These are phyloP conservation scores for Ogataea hybrid DNA, from an alignment of 1,139 yeast genomes.

Conservation along the genomic window DNA sequence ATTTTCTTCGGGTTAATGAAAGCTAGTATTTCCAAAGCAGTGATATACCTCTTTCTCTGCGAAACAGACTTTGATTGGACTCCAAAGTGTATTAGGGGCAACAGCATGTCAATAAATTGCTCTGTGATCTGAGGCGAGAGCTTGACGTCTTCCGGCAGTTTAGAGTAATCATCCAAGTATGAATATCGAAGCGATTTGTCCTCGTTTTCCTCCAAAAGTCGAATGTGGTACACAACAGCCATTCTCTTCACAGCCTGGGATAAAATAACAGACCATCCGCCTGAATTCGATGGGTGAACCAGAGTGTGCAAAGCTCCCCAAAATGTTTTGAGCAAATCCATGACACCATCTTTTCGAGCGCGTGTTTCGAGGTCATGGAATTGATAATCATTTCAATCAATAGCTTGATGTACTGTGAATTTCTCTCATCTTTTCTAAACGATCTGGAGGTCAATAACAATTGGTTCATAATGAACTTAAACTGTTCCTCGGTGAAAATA, in stretches of 20 bases:
- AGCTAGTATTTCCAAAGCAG: conserved; percentile 62
- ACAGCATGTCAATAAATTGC: conserved; percentile 53
- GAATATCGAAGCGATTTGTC: conserved; percentile 28
- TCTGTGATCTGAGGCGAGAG: conserved; percentile 42
- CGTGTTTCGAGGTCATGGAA: conserved; percentile 55
- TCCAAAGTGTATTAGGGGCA: conserved; percentile 66
- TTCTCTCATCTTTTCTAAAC: conserved; percentile 25
- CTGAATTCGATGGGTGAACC: conserved; percentile 88
- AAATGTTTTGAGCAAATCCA: conserved; percentile 53
- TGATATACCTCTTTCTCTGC: conserved; percentile 58
- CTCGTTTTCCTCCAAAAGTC: conserved; percentile 49
- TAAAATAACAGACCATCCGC: conserved; percentile 77
- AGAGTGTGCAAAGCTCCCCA: conserved; percentile 77
- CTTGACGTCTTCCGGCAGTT: conserved; percentile 47
- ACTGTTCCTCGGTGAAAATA: conserved; percentile 60
- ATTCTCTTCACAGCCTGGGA: conserved; percentile 60
- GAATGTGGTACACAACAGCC: conserved; percentile 55
- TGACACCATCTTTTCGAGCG: conserved; percentile 44
- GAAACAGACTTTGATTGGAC: conserved; percentile 71
- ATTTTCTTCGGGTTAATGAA: conserved; percentile 60
- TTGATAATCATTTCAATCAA: conserved; percentile 63
- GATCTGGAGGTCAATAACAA: conserved; percentile 42
- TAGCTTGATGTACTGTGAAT: conserved; percentile 32
- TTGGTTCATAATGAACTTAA: conserved; percentile 56
- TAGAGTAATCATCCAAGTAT: conserved; percentile 39